Evolutionary conservation across 768 basidiomycete genomes (phyloP).

Genomic region (Tricholomella constricta): DNA sequence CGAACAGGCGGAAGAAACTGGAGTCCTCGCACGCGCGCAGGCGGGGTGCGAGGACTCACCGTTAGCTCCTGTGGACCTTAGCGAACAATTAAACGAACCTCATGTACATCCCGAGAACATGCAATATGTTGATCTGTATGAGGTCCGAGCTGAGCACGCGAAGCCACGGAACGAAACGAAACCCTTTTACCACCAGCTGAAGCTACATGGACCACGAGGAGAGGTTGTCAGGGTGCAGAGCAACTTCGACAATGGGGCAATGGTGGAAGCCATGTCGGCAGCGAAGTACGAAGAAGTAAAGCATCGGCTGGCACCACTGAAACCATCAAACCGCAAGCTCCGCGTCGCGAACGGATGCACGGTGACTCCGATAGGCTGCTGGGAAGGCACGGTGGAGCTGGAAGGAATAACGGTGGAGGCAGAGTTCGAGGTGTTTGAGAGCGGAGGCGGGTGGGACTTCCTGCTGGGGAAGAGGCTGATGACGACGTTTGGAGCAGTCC

Average conservation of each 20-base stretch:
- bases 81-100: not conserved
- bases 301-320: not conserved
- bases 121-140: constrained; percentile 4
- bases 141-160: not conserved
- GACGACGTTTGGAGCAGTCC: constrained; percentile 20
- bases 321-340: constrained; percentile 7
- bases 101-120: not conserved
- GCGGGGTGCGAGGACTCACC: not conserved
- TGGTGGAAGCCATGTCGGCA: constrained; percentile 21
- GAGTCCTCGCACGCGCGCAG: not conserved
- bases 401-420: constrained; percentile 1
- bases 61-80: not conserved
- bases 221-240: not conserved
- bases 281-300: not conserved
- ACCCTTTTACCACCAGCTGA: constrained; percentile 4
- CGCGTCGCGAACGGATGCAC: constrained; percentile 26
- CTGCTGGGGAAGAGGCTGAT: constrained; percentile 31
- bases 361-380: constrained; percentile 9
- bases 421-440: constrained; percentile 26
- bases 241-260: constrained; percentile 25
- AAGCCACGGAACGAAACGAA: not conserved
- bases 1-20: not conserved
- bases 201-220: constrained; percentile 1
- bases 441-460: constrained; percentile 27
- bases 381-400: constrained; percentile 7